Evolutionary conservation across 495 filamentous ascomycete genomes (phyloP).

Genomic region (Hypomontagnella monticulosa): DNA sequence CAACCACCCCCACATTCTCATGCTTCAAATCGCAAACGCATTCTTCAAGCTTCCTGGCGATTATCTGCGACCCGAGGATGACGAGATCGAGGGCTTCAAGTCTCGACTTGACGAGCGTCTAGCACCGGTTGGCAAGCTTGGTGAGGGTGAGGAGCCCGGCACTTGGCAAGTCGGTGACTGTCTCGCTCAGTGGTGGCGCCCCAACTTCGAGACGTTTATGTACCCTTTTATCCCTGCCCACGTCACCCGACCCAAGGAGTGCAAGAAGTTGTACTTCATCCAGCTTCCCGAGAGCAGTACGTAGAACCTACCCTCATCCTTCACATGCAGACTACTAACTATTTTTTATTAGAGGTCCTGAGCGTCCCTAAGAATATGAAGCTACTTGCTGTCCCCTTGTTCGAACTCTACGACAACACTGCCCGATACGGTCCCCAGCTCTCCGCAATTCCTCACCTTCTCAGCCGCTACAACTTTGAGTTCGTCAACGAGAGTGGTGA

Average conservation of each 20-base stretch:
- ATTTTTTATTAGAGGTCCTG: conserved; percentile 75
- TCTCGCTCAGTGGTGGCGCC: conserved; percentile 97
- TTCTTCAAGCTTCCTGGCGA: conserved; percentile 99
- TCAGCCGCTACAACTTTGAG: conserved; percentile 96
- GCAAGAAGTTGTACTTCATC: conserved; percentile 98
- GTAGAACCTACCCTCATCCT: conserved; percentile 44
- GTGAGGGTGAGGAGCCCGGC: conserved; percentile 85
- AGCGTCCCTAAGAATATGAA: conserved; percentile 99
- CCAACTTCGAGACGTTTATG: conserved; percentile 99
- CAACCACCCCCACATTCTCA: conserved; percentile 96
- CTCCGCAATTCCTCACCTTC: conserved; percentile 91
- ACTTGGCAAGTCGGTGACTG: conserved; percentile 96
- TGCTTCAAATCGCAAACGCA: conserved; percentile 98
- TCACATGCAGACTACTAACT: conserved; percentile 29
- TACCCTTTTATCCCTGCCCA: conserved; percentile 97
- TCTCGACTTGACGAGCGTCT: conserved; percentile 88
- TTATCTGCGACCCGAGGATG: conserved; percentile 88
- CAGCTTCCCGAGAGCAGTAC: conserved; percentile 90
- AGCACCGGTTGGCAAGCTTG: conserved; percentile 87
- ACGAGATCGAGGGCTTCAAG: conserved; percentile 95
- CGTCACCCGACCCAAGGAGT: conserved; percentile 96
- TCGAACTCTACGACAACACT: conserved; percentile 98
- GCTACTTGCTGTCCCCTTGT: conserved; percentile 92
- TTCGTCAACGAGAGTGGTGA: conserved; percentile 96
- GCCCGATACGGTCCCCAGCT: conserved; percentile 94